A percentile compares a stretch with the other conserved stretches of the same genome.
These are phyloP conservation scores for Dentipellis sp. DNA, from an alignment of 768 basidiomycete species.

Conservation along the genomic window DNA sequence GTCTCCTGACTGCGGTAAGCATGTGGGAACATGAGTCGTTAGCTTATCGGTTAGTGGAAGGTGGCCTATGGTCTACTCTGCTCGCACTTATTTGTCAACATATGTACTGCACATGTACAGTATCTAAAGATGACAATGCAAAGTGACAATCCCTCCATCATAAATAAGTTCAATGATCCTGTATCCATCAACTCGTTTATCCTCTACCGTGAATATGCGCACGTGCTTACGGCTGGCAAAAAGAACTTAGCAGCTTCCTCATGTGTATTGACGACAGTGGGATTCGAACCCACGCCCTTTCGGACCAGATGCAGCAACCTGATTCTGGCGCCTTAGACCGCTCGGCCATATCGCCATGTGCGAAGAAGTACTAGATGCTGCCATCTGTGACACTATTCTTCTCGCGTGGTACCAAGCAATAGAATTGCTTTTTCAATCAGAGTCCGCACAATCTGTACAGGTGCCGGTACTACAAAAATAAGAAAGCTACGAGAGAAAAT, in stretches of 20 bases:
- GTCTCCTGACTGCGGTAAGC: too few relatives aligned
- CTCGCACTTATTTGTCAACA: background rate
- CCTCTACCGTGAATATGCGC: too few relatives aligned
- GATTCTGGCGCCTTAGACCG: slow-evolving; percentile 18
- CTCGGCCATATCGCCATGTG: slow-evolving; percentile 18
- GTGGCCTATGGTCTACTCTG: background rate
- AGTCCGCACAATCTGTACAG: too few relatives aligned
- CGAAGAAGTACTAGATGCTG: too few relatives aligned
- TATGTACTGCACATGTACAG: background rate
- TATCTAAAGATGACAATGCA: background rate
- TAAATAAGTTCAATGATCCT: background rate
- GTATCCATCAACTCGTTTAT: background rate
- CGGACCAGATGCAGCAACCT: slow-evolving; percentile 26
- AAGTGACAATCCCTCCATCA: background rate
- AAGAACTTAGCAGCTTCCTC: background rate
- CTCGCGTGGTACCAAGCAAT: too few relatives aligned
- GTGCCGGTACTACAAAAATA: too few relatives aligned
- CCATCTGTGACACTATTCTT: too few relatives aligned
- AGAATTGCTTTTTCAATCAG: too few relatives aligned
- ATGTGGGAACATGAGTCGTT: too few relatives aligned
- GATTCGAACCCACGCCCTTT: slow-evolving; percentile 46
- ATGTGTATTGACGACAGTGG: slow-evolving; percentile 27
- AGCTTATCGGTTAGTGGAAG: background rate
- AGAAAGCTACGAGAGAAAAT: too few relatives aligned
- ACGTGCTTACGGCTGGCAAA: too few relatives aligned